Percentiles rank a stretch among this genome's conserved stretches.
These are phyloP conservation scores for Lodderomyces metapsilosis DNA, from an alignment of 1,139 yeast genomes.

Conservation along the genomic window DNA sequence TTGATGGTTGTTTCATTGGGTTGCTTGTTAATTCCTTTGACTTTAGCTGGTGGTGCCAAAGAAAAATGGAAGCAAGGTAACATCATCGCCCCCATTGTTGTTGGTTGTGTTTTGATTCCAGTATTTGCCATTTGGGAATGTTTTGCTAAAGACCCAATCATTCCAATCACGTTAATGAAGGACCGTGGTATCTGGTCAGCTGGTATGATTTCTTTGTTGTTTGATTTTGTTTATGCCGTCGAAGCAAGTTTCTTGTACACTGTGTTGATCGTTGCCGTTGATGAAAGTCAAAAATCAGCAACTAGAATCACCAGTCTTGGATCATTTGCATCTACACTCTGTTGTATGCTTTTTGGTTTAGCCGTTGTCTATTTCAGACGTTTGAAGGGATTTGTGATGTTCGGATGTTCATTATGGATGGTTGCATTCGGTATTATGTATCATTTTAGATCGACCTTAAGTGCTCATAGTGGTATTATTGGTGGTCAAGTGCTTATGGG, in stretches of 20 bases:
- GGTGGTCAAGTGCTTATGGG: constrained; percentile 35
- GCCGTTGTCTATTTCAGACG: constrained; percentile 28
- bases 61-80: constrained; percentile 30
- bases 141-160: constrained; percentile 30
- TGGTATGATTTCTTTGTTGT: constrained; percentile 26
- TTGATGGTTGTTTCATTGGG: constrained; percentile 32
- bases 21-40: constrained; percentile 38
- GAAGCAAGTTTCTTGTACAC: constrained; percentile 34
- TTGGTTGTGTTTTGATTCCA: constrained; percentile 37
- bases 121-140: constrained; percentile 34
- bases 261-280: constrained; percentile 34
- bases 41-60: constrained; percentile 34
- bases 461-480: constrained; percentile 32
- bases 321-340: constrained; percentile 34
- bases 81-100: constrained; percentile 36
- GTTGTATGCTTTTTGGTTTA: constrained; percentile 34
- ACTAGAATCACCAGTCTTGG: constrained; percentile 32
- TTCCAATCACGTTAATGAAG: constrained; percentile 30
- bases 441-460: constrained; percentile 31
- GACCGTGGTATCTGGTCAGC: constrained; percentile 41
- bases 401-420: constrained; percentile 36
- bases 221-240: constrained; percentile 30
- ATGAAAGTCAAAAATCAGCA: constrained; percentile 32
- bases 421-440: constrained; percentile 34
- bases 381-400: constrained; percentile 31